phyloP scores from a whole-genome alignment of 768 basidiomycete species.

The Trametes meyenii region DNA sequence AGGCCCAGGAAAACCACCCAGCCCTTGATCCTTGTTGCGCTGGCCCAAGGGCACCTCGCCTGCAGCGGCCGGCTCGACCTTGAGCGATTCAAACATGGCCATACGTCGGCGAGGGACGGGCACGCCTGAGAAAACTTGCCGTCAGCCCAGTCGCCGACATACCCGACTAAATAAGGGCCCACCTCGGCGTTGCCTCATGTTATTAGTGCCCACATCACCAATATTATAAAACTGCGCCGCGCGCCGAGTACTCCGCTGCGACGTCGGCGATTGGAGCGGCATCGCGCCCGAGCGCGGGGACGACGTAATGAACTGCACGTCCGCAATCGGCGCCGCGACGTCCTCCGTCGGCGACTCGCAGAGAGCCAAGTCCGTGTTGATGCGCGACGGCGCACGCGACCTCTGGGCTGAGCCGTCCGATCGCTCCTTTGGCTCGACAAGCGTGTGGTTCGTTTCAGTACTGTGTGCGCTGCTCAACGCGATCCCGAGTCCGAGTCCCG shows the following conservation, averaged over 20 bases:
- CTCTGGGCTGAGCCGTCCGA: no score
- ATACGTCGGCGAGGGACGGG: slow-evolving; percentile 36
- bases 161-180: neutral
- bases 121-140: slow-evolving; percentile 18
- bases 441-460: neutral
- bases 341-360: slow-evolving; percentile 17
- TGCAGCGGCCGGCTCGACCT: neutral
- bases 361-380: slow-evolving; percentile 3
- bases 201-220: neutral
- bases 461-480: neutral
- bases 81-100: slow-evolving; percentile 35
- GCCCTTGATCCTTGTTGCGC: slow-evolving; percentile 39
- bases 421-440: neutral
- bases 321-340: slow-evolving; percentile 26
- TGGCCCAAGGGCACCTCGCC: slow-evolving; percentile 15
- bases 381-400: neutral
- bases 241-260: slow-evolving; percentile 16
- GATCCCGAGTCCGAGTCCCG: neutral
- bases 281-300: slow-evolving; percentile 37
- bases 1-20: slow-evolving; percentile 54
- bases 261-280: slow-evolving; percentile 28
- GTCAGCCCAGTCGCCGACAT: neutral
- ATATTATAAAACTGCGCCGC: neutral
- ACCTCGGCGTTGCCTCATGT: slow-evolving; percentile 18
- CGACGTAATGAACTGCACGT: slow-evolving; percentile 37